Conservation (phyloP, 495 filamentous ascomycete genomes). For the Aspergillus nidulans region DNA sequence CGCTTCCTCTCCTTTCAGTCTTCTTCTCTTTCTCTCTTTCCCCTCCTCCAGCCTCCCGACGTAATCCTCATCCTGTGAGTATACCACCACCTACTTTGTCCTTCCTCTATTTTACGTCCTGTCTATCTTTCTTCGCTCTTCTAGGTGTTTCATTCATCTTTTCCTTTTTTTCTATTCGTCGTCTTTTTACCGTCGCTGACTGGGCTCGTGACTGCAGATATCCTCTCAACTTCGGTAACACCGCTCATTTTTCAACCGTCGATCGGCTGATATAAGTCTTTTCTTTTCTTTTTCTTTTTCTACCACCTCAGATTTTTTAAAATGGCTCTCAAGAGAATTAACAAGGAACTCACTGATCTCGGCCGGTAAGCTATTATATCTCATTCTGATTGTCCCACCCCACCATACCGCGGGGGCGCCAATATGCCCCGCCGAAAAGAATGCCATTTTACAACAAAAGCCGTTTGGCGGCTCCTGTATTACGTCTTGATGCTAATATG, state of each 20-base stretch:
- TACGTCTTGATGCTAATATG: neutral
- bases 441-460: too few species aligned
- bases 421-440: neutral
- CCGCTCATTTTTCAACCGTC: conserved; percentile 16
- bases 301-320: conserved; percentile 27
- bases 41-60: conserved; percentile 20
- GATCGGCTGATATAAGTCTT: conserved; percentile 8
- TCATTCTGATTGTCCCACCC: conserved; percentile 11
- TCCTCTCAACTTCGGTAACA: conserved; percentile 15
- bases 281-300: conserved; percentile 10
- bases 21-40: conserved; percentile 10
- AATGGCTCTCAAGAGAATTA: conserved; percentile 99
- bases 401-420: conserved; percentile 17
- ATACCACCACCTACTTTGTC: conserved; percentile 18
- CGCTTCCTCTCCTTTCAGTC: conserved; percentile 4
- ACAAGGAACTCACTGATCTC: conserved; percentile 99
- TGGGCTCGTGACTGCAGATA: conserved; percentile 13
- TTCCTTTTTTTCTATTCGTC: neutral
- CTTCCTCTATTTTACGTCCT: neutral
- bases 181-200: conserved; percentile 5
- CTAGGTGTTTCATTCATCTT: neutral
- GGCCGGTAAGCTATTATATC: conserved; percentile 69
- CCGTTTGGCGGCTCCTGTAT: neutral
- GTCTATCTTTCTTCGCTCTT: neutral
- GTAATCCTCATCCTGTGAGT: conserved; percentile 17